Evolutionary conservation across 805 yeast species (phyloP).

Genomic region (Candida tallmaniae): DNA sequence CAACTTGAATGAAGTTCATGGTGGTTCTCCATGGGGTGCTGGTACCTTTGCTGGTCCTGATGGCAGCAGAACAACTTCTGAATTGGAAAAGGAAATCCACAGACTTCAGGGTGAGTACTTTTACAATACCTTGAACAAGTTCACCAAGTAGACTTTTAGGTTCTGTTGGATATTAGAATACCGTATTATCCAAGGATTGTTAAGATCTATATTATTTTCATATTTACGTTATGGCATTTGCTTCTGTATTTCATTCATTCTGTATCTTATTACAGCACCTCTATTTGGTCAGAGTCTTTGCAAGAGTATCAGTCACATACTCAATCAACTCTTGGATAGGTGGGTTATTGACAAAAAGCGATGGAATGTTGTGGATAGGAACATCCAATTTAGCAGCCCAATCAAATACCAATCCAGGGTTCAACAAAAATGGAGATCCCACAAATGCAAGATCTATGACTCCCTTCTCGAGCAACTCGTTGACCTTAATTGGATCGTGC

Average conservation of each 20-base stretch:
- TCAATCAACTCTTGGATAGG: conserved; percentile 9
- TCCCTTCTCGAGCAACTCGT: conserved; percentile 37
- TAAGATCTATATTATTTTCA: too few relatives aligned
- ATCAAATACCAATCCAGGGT: conserved; percentile 46
- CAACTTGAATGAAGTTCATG: conserved; percentile 63
- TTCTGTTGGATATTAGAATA: too few relatives aligned
- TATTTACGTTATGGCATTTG: too few relatives aligned
- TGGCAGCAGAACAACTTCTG: conserved; percentile 67
- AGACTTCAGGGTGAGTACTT: conserved; percentile 65
- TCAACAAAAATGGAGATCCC: conserved; percentile 43
- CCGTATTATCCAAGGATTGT: too few relatives aligned
- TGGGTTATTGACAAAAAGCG: conserved; percentile 23
- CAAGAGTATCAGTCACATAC: conserved; percentile 5
- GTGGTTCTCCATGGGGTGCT: conserved; percentile 86
- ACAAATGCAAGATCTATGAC: conserved; percentile 45
- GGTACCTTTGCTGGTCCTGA: conserved; percentile 73
- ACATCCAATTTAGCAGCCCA: conserved; percentile 50
- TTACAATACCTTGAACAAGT: conserved; percentile 24
- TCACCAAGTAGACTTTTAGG: conserved; percentile 7
- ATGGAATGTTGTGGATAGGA: conserved; percentile 16
- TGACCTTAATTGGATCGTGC: conserved; percentile 25
- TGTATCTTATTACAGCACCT: too few relatives aligned
- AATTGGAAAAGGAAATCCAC: conserved; percentile 60
- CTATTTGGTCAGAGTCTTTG: too few relatives aligned
- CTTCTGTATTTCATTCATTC: too few relatives aligned